A percentile compares a stretch with the other conserved stretches of the same genome.
Evolutionary conservation across 73 alveolate species (phyloP).

Genomic region (Symbiodinium natans): DNA sequence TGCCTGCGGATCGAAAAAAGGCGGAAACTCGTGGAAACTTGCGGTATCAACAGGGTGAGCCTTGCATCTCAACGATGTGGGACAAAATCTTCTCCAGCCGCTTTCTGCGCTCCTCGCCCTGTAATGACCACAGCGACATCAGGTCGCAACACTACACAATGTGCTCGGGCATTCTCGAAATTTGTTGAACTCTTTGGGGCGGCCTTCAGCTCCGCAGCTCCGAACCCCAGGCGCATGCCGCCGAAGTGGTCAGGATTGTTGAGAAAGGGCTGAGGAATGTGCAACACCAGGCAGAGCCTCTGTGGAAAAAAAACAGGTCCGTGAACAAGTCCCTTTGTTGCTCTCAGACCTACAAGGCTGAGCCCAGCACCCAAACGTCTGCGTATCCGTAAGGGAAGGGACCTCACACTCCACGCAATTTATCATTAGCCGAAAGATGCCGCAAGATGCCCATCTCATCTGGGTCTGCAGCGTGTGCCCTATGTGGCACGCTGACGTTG

Average conservation of each 20-base stretch:
- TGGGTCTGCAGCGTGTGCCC: slow-evolving; percentile 59
- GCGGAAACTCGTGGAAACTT: no score
- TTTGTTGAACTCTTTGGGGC: background rate
- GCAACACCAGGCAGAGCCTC: slow-evolving; percentile 83
- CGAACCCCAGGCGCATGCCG: slow-evolving; percentile 89
- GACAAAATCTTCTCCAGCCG: slow-evolving; percentile 57
- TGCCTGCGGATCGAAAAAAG: background rate
- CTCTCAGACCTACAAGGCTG: background rate
- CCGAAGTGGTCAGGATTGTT: slow-evolving; percentile 83
- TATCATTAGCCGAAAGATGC: background rate
- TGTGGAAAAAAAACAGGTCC: background rate
- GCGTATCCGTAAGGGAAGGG: slow-evolving; percentile 79
- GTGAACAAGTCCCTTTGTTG: background rate
- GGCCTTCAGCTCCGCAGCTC: slow-evolving; percentile 59
- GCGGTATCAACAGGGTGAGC: no score
- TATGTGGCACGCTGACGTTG: slow-evolving; percentile 93
- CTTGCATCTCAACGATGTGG: slow-evolving; percentile 80
- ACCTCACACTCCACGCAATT: background rate
- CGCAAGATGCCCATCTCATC: background rate
- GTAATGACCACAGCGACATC: background rate
- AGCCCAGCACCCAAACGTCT: slow-evolving; percentile 43
- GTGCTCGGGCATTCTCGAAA: no score
- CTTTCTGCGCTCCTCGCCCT: slow-evolving; percentile 46
- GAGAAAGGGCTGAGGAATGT: slow-evolving; percentile 80
- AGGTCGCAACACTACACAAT: background rate